Base-by-base conservation (phyloP, 306 rosid species). In the Sicyos edulis region DNA sequence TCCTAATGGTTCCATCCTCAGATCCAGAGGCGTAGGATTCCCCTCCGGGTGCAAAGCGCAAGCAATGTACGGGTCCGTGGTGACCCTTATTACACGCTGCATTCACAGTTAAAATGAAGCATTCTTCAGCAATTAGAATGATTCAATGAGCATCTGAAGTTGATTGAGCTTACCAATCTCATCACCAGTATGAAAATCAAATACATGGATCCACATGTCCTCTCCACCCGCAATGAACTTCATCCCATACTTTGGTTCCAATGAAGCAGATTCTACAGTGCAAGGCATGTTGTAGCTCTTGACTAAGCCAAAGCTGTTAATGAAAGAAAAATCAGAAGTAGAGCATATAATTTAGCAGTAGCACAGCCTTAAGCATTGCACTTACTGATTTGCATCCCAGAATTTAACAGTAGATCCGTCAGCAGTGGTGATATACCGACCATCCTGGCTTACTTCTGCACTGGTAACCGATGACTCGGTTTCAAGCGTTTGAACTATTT, bases 1-100 rank as follows among this genome's bases (percentile, higher is more conserved):
- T 95, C 82, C 99, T 89, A 51, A 95, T 88, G 70, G 99, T 95
- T 79, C 99, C 99, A 55, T 95, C 99, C 80, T 95, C 99, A 0
- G 99, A 95, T 78, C 99, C 99, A 11, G 99, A 95, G 64, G 99
- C 99, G 73, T 91, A 95, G 12, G 99, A 95, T 82, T 95, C 99
- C 74, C 99, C 99, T 37, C 96, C 97, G 2, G 99, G 99, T 0
- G 99, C 91, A 80, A 95, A 95, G 22, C 97, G 96, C 73, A 95
- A 83, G 51, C 97, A 95, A 80, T 95, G 99, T 4, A 95, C 97
- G 12, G 99, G 99, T 77, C 99, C 99, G 56, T 95, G 99, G 80
- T 95, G 99, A 64, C 99, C 99, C 85, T 91, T 95, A 79, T 95
- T 95, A 86, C 99, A 95, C n/a, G 87, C 99, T 95, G 87, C 83